Evolutionary conservation across 2,329 filamentous ascomycete genomes (phyloP), one percentile per base, ranked within the genome.

Genomic region (Thielaviopsis ethacetica): DNA sequence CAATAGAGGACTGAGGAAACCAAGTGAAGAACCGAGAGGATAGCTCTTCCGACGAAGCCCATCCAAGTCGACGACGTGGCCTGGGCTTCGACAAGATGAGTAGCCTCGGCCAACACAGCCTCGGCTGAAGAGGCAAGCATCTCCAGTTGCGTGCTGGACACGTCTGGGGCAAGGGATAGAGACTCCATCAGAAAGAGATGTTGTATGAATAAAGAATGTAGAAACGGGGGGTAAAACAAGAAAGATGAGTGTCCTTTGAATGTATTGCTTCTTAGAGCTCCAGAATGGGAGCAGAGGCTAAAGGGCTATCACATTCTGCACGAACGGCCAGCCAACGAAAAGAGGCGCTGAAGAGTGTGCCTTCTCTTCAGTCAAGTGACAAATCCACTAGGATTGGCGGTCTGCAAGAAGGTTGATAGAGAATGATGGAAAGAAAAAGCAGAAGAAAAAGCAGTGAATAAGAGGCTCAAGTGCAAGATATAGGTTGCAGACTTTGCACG

Each of bases 1-100:
- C 87, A 95, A 72, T 93, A 94, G 50, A 85, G 67, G 34, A 83
- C 70, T 21, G 75, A 77, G 19, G 82, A 80, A 50, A 80, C 68
- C 49, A 81, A 66, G 58, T 81, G 80, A 59, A 85, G 70, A 49
- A 78, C 66, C 62, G 72, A 73, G 61, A 83, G 68, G n/a, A 81
- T 71, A 63, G 82, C 65, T 67, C 75, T 74, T 21, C 76, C 80
- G 58, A 83, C 69, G 57, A 80, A 68, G 22, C 80, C 78, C 53
- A 84, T 72, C 80, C 80, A 84, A 51, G 79, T 76, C 17, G 71
- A 72, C 2, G 74, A 70, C 62, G 70, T 67, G 2, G 21, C 49
- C 34, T 61, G 59, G n/a, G 30, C 57, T 15, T 61, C 59, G 10
- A 58, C 21, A 38, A 59, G 34, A 17, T 59, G 52, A 17, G 26